Evolutionary conservation across 2,329 filamentous ascomycete genomes (phyloP).

Genomic region (Nectriaceae sp.): DNA sequence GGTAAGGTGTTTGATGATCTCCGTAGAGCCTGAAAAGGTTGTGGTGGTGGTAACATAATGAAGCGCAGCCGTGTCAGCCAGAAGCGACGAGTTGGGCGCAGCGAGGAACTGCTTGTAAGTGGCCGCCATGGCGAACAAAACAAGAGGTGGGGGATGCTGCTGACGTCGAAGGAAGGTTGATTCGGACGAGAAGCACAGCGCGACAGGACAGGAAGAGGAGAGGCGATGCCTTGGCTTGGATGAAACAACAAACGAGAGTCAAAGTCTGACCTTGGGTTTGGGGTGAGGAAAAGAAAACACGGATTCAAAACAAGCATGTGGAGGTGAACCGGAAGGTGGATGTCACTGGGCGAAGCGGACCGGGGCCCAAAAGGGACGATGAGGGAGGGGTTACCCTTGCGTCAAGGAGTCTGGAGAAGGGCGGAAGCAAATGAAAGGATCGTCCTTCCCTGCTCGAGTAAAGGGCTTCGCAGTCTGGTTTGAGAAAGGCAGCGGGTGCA

Average conservation of each 20-base stretch:
- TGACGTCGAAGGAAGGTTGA: slow-evolving; percentile 11
- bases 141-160: slow-evolving; percentile 5
- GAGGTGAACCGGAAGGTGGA: slow-evolving; percentile 17
- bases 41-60: slow-evolving; percentile 92
- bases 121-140: slow-evolving; percentile 40
- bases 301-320: slow-evolving; percentile 31
- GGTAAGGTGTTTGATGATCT: slow-evolving; percentile 81
- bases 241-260: slow-evolving; percentile 1
- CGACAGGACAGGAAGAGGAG: slow-evolving; percentile 3
- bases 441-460: slow-evolving; percentile 12
- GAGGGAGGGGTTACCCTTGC: slow-evolving; percentile 2
- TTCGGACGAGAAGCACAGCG: slow-evolving; percentile 8
- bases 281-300: slow-evolving; percentile 21
- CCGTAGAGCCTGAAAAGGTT: slow-evolving; percentile 66
- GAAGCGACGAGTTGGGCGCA: slow-evolving; percentile 62
- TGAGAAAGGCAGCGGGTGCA: too few species aligned
- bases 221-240: slow-evolving; percentile 12
- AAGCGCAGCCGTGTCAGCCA: slow-evolving; percentile 68
- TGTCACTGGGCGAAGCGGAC: slow-evolving; percentile 4
- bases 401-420: slow-evolving; percentile 16
- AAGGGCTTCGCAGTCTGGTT: too few species aligned
- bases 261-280: background rate
- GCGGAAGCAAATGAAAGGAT: slow-evolving; percentile 29
- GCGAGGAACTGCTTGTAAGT: slow-evolving; percentile 74
- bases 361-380: background rate